Percentiles rank a stretch among this genome's conserved stretches.
These are phyloP conservation scores for Tubosaeta sp. DNA, from an alignment of 768 basidiomycete genomes.

Conservation along the genomic window DNA sequence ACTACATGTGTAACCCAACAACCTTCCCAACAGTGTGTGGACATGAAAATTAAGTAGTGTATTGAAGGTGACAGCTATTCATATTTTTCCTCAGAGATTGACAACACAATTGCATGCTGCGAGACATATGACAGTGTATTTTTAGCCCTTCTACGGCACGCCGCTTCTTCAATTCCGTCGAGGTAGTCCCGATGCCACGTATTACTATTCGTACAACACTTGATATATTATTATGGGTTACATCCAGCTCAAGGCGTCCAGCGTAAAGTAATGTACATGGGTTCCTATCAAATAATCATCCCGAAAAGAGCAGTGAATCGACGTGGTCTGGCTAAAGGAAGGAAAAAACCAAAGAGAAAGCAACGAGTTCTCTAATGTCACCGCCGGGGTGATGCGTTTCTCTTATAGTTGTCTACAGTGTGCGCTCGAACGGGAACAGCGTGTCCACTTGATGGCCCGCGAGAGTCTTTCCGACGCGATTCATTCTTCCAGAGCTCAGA, in stretches of 20 bases:
- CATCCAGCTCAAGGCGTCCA: slow-evolving; percentile 6
- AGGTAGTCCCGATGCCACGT: background rate
- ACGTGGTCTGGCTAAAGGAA: slow-evolving; percentile 10
- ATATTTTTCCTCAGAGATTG: no score
- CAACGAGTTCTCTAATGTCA: slow-evolving; percentile 32
- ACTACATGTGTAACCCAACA: background rate
- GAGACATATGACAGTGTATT: no score
- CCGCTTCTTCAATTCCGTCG: no score
- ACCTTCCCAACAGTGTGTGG: background rate
- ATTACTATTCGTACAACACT: background rate
- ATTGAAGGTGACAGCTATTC: no score
- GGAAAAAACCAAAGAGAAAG: slow-evolving; percentile 1
- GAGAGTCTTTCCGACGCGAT: slow-evolving; percentile 19
- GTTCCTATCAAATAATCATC: slow-evolving; percentile 5
- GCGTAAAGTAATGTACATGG: slow-evolving; percentile 16
- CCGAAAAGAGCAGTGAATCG: slow-evolving; percentile 3
- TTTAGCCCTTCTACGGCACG: no score
- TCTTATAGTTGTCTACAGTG: slow-evolving; percentile 34
- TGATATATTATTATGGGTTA: background rate
- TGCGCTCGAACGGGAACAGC: slow-evolving; percentile 25
- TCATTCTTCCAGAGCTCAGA: slow-evolving; percentile 19
- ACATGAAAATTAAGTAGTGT: background rate
- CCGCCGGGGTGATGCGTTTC: slow-evolving; percentile 43
- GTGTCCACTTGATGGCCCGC: slow-evolving; percentile 19
- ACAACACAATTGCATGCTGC: no score